Evolutionary conservation across 257 asterid genomes (phyloP).

Genomic region (Pogostemon cablin): DNA sequence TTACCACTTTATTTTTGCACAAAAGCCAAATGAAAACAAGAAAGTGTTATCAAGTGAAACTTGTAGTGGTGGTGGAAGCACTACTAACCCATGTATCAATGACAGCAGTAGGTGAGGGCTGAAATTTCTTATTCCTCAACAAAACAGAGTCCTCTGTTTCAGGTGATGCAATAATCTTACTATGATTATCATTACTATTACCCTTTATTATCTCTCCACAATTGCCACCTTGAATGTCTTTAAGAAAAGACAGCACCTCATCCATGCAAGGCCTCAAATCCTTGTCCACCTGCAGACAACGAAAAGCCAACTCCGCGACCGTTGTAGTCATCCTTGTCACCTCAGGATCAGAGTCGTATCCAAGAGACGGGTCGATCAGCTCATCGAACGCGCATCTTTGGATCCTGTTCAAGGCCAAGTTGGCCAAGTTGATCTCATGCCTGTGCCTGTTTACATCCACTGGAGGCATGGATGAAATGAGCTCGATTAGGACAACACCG

Average conservation of each 20-base stretch:
- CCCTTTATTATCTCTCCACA: constrained; percentile 23
- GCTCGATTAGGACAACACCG: constrained; percentile 79
- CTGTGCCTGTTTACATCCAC: constrained; percentile 66
- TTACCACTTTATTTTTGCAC: no score
- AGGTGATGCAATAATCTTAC: constrained; percentile 37
- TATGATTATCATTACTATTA: constrained; percentile 3
- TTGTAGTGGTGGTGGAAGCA: constrained; percentile 40
- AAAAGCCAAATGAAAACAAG: no score
- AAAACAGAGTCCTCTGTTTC: constrained; percentile 43
- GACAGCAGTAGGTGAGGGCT: constrained; percentile 47
- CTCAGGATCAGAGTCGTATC: constrained; percentile 52
- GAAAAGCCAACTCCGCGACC: constrained; percentile 77
- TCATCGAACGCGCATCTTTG: constrained; percentile 66
- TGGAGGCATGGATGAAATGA: constrained; percentile 79
- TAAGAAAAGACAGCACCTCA: constrained; percentile 51
- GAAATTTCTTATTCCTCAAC: constrained; percentile 41
- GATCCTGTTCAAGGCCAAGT: constrained; percentile 59
- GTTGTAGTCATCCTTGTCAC: constrained; percentile 64
- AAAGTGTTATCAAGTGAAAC: constrained; percentile 37
- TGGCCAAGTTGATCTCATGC: constrained; percentile 73
- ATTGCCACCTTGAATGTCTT: constrained; percentile 42
- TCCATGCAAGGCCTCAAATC: constrained; percentile 79
- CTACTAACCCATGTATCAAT: constrained; percentile 50
- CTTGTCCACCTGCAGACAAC: constrained; percentile 67
- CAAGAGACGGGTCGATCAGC: constrained; percentile 59